Percentiles rank a stretch among this genome's conserved stretches.
phyloP scores from a whole-genome alignment of 164 flowering plant species.

The Hamamelis virginiana region DNA sequence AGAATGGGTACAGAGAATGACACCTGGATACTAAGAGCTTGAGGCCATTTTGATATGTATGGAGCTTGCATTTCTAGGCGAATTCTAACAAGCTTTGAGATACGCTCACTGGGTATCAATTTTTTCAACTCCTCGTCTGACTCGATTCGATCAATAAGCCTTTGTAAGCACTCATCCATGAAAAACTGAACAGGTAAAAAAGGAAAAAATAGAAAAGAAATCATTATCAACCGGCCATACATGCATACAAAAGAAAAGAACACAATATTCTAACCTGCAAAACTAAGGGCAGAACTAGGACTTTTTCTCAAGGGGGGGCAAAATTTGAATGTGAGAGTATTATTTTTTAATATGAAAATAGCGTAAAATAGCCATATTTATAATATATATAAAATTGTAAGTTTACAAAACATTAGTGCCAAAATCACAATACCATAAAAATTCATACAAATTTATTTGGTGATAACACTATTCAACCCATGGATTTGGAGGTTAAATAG shows the following conservation, averaged over 20 bases:
- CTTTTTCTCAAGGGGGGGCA: too few species aligned
- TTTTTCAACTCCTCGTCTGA: constrained; percentile 43
- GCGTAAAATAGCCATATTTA: too few species aligned
- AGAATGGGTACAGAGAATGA: background rate
- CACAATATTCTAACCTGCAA: background rate
- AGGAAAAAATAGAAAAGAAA: background rate
- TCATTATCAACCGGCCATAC: background rate
- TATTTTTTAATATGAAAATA: too few species aligned
- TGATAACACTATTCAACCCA: too few species aligned
- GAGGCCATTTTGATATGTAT: constrained; percentile 79
- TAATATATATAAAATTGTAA: too few species aligned
- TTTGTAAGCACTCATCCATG: constrained; percentile 95
- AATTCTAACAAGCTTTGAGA: constrained; percentile 57
- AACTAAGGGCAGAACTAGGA: too few species aligned
- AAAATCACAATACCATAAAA: too few species aligned
- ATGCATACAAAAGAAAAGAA: background rate
- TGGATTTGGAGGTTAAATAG: too few species aligned
- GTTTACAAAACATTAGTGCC: too few species aligned
- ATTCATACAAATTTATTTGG: too few species aligned
- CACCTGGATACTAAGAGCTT: constrained; percentile 88
- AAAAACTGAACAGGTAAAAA: constrained; percentile 58
- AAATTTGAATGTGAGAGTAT: too few species aligned
- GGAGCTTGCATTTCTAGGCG: constrained; percentile 87
- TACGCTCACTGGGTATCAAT: constrained; percentile 70
- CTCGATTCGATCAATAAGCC: constrained; percentile 68